These are phyloP conservation scores for Aspergillus fumigatus DNA, from an alignment of 2,329 filamentous ascomycete species.

Conservation along the genomic window DNA sequence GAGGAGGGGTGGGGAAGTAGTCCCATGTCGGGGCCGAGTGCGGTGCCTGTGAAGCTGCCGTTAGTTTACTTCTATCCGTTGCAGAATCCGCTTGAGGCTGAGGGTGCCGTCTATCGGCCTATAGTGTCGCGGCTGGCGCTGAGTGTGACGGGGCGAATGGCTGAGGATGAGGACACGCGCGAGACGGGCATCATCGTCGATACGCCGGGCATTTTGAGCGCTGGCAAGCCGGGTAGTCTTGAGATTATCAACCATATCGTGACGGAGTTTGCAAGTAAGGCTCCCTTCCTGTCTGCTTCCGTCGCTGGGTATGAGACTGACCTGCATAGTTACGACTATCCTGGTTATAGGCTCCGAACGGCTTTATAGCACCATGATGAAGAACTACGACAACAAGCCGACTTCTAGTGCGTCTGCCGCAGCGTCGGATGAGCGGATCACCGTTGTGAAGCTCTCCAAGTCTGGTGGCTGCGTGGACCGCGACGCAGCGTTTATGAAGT, in stretches of 20 bases:
- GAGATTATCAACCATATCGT: slow-evolving; percentile 79
- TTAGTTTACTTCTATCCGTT: slow-evolving; percentile 86
- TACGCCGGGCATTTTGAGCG: slow-evolving; percentile 65
- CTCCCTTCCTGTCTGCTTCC: slow-evolving; percentile 1
- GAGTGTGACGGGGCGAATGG: slow-evolving; percentile 69
- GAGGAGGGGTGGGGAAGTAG: slow-evolving; percentile 86
- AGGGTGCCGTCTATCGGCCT: slow-evolving; percentile 66
- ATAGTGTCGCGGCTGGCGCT: slow-evolving; percentile 73
- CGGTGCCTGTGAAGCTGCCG: slow-evolving; percentile 85
- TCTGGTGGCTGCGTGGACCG: slow-evolving; percentile 80
- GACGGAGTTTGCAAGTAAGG: slow-evolving; percentile 60
- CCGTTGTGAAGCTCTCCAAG: slow-evolving; percentile 73
- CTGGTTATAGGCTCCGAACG: slow-evolving; percentile 76
- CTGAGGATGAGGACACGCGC: slow-evolving; percentile 68
- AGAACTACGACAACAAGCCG: slow-evolving; percentile 57
- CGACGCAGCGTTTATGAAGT: slow-evolving; percentile 68
- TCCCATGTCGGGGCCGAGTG: slow-evolving; percentile 83
- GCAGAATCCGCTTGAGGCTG: slow-evolving; percentile 63
- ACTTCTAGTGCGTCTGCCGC: slow-evolving; percentile 43
- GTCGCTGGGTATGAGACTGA: slow-evolving; percentile 11
- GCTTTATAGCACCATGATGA: slow-evolving; percentile 68
- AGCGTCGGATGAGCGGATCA: slow-evolving; percentile 60
- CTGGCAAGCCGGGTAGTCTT: slow-evolving; percentile 59
- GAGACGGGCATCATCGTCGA: slow-evolving; percentile 81
- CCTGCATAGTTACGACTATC: slow-evolving; percentile 64